Base-by-base conservation (phyloP, 495 filamentous ascomycete species). In the Hypoxylon subgilvum region DNA sequence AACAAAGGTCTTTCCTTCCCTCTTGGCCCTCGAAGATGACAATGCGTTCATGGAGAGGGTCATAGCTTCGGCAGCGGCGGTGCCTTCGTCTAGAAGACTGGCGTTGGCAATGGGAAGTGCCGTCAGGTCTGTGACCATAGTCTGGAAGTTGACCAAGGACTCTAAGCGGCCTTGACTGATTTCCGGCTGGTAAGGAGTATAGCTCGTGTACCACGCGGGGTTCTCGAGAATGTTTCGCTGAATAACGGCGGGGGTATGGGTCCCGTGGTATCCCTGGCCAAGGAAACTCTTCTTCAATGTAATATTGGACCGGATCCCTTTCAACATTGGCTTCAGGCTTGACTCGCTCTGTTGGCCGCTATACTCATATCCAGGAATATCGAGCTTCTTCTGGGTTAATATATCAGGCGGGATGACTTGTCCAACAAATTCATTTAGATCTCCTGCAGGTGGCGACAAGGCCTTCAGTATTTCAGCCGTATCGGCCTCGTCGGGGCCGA, bases 161-260 rank as follows among this genome's bases (percentile, higher is more conserved):
- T 97, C 95, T 59, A 96, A 74, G 34, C 91, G 88, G 25, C 89
- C 94, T 73, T 98, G 94, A 67, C 91, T 96, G 78, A 98, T 97
- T 75, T 98, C 94, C 2, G 94, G 92, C 71, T 98, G 94, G 72
- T 98, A 98, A 19, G 94, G 94, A 0, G 94, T 97, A 69, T 98
- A 98, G 71, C 92, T 97, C 32, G 94, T 98, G 74, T 98, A 98
- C 94, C 94, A 98, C 12, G 87, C 95, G 1, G 94, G 94, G 65
- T 86, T 90, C 79, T 98, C 93, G 23, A 98, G 77, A 6, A 97
- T 82, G 70, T 98, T 98, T 65, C 94, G 82, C 74, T 95, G 90
- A 69, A 98, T 96, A 25, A 97, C 94, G 46, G 90, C 87, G 13
- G 94, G 94, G 1, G 90, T 87, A 61, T 85, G 82, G 31, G 94